Evolutionary conservation across 2,329 filamentous ascomycete species (phyloP).

Genomic region (Drechslerella stenobrocha): DNA sequence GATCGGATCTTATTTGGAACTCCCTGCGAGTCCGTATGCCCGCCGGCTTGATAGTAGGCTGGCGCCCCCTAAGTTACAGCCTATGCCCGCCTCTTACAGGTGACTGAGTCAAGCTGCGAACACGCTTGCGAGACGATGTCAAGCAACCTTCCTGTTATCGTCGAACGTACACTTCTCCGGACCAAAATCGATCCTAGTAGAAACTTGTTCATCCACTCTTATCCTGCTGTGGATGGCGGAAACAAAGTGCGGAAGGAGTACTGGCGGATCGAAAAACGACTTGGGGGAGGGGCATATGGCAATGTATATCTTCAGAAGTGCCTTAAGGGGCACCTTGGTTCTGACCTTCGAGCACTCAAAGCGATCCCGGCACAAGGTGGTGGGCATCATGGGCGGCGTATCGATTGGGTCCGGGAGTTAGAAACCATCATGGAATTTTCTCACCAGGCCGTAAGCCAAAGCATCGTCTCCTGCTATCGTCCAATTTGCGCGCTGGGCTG

Average conservation of each 20-base stretch:
- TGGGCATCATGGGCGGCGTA: not conserved
- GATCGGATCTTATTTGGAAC: too few species aligned
- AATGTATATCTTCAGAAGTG: constrained; percentile 6
- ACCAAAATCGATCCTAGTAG: constrained; percentile 4
- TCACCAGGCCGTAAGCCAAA: constrained; percentile 2
- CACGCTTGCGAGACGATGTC: constrained; percentile 19
- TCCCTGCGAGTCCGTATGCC: too few species aligned
- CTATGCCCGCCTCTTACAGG: too few species aligned
- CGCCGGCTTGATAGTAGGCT: too few species aligned
- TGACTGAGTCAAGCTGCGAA: too few species aligned
- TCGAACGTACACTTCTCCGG: constrained; percentile 19
- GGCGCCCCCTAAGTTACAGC: too few species aligned
- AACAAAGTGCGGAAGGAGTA: constrained; percentile 2
- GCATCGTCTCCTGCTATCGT: too few species aligned
- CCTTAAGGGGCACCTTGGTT: not conserved
- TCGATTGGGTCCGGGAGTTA: constrained; percentile 7
- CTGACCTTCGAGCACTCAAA: constrained; percentile 3
- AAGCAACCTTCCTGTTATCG: constrained; percentile 20
- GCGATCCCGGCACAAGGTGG: not conserved
- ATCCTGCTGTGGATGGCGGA: constrained; percentile 14
- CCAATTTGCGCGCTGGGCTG: too few species aligned
- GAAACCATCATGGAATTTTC: constrained; percentile 16
- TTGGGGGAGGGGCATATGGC: constrained; percentile 5
- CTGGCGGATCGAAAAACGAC: not conserved
- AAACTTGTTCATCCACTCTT: constrained; percentile 10